phyloP scores from a whole-genome alignment of 1,284 basidiomycete genomes.

The Malassezia vespertilionis region DNA sequence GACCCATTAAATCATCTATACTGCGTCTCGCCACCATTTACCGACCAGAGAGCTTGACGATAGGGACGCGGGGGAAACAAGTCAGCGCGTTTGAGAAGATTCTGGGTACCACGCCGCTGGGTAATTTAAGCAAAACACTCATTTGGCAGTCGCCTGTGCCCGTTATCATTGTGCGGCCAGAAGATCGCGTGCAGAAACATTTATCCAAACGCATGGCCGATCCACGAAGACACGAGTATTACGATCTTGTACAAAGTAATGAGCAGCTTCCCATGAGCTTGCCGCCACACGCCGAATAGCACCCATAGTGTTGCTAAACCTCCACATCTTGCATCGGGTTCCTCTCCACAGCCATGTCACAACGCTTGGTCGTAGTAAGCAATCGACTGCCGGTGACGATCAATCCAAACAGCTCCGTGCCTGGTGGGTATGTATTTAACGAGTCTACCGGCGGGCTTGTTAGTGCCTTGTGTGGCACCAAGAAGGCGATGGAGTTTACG shows the following conservation, averaged over 20 bases:
- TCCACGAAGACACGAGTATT: slow-evolving; percentile 40
- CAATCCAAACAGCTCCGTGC: slow-evolving; percentile 36
- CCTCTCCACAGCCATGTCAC: slow-evolving; percentile 10
- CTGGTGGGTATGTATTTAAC: slow-evolving; percentile 41
- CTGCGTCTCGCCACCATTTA: slow-evolving; percentile 71
- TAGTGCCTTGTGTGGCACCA: slow-evolving; percentile 41
- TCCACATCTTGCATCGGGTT: neutral
- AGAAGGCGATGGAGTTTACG: slow-evolving; percentile 44
- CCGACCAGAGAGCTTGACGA: slow-evolving; percentile 83
- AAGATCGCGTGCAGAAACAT: slow-evolving; percentile 44
- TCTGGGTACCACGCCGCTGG: slow-evolving; percentile 39
- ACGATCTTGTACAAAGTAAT: slow-evolving; percentile 31
- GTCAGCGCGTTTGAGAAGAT: slow-evolving; percentile 42
- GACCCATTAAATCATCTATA: slow-evolving; percentile 74
- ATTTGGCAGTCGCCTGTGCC: slow-evolving; percentile 43
- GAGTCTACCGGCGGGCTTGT: slow-evolving; percentile 45
- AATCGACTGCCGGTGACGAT: slow-evolving; percentile 67
- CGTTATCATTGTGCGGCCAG: slow-evolving; percentile 44
- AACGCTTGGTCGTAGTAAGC: slow-evolving; percentile 79
- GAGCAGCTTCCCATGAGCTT: slow-evolving; percentile 32
- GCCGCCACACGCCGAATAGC: neutral
- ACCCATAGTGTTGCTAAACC: neutral
- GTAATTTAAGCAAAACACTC: slow-evolving; percentile 32
- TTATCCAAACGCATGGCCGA: slow-evolving; percentile 41
- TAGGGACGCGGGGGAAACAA: slow-evolving; percentile 67